phyloP scores from a whole-genome alignment of 2,329 filamentous ascomycete genomes.

The Tympanopsis confertula region DNA sequence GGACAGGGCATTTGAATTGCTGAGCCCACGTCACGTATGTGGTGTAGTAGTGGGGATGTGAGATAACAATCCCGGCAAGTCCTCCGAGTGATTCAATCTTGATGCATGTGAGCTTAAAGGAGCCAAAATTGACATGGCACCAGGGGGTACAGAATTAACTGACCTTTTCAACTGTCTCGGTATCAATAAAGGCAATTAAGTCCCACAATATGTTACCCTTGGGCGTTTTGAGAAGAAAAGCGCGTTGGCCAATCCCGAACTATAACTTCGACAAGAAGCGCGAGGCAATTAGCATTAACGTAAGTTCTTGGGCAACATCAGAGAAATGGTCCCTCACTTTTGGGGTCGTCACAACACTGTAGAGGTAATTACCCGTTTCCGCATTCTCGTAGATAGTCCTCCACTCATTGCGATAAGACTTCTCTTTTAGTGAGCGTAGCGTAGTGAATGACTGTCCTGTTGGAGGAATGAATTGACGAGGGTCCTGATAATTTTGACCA shows the following conservation, averaged over 20 bases:
- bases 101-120: too few relatives aligned
- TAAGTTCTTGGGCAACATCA: too few relatives aligned
- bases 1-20: constrained; percentile 60
- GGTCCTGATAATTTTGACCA: too few relatives aligned
- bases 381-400: too few relatives aligned
- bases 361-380: too few relatives aligned
- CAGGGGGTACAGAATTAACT: too few relatives aligned
- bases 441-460: not conserved
- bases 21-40: constrained; percentile 65
- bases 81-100: constrained; percentile 52
- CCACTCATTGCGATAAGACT: too few relatives aligned
- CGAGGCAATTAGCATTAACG: not conserved
- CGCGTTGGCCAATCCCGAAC: not conserved
- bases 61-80: constrained; percentile 61
- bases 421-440: not conserved
- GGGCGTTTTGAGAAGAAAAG: not conserved
- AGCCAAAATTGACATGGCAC: too few relatives aligned
- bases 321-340: too few relatives aligned
- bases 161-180: not conserved
- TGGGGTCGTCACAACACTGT: not conserved
- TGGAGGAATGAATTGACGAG: not conserved
- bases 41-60: constrained; percentile 74
- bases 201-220: not conserved
- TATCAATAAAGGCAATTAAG: not conserved
- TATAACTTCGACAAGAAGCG: not conserved